Evolutionary conservation across 495 filamentous ascomycete genomes (phyloP), one percentile per base, ranked within the genome.

Genomic region (Aspergillus egyptiacus): DNA sequence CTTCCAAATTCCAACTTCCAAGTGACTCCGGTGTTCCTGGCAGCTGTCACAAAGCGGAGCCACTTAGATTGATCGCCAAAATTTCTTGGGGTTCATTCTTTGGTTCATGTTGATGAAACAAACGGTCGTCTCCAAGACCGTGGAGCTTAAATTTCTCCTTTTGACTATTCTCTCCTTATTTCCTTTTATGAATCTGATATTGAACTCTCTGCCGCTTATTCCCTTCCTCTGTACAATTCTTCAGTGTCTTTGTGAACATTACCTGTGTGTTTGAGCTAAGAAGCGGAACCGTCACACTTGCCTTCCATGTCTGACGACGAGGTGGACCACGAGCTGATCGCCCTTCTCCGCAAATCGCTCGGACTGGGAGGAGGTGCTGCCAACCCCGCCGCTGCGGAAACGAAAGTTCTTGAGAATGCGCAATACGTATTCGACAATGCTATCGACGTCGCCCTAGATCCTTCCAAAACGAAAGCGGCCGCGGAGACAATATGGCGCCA

Each of bases 351-450:
- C 20, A 78, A 91, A 65, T 86, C 88, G 47, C 76, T 96, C 40
- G 79, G 79, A 11, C 62, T 83, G 28, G 75, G 80, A 41, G 76
- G 75, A 41, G 68, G 68, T 17, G 63, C 67, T 45, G 61, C 73
- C 3, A 72, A 79, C n/a, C 74, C 61, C n/a, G 63, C 77, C 31
- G 56, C 67, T 1, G 63, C 72, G 24, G 82, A 91, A 48, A 96
- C 88, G 0, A 83, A 83, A 23, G 91, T 97, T 23, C 76, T 99
- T 1, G 76, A 87, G 52, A 76, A 76, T 47, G 91, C 93, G 24
- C 81, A 91, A 67, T 88, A 83, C 69, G 79, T 97, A 54, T 95
- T 87, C 69, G 82, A 95, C 69, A 91, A 97, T 69, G 77, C 87
- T 53, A 91, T 94, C 69, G 93, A 97, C 62, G 88, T 97, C 22